A percentile compares a stretch with the other conserved stretches of the same genome.
These are phyloP conservation scores for Starmerella scarabaei DNA, from an alignment of 805 yeast genomes.

Conservation along the genomic window DNA sequence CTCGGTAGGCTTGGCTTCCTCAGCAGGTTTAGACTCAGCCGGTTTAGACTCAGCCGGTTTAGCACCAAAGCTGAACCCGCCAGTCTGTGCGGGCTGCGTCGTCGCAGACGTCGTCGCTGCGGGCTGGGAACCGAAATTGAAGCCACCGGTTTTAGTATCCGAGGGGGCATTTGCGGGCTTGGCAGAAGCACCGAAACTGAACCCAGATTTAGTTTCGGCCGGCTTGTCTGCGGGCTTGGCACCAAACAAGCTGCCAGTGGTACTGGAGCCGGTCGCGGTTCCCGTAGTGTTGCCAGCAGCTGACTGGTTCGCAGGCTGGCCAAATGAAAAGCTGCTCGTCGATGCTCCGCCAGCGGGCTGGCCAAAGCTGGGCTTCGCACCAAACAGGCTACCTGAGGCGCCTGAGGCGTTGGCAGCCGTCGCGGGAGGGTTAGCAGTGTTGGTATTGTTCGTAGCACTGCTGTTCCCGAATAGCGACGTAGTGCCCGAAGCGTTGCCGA, in stretches of 20 bases:
- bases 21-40: not conserved
- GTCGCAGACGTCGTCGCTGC: too few relatives aligned
- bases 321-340: constrained; percentile 11
- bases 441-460: not conserved
- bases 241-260: constrained; percentile 3
- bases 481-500: constrained; percentile 14
- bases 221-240: too few relatives aligned
- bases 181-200: too few relatives aligned
- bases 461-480: not conserved
- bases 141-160: too few relatives aligned
- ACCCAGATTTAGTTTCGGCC: too few relatives aligned
- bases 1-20: not conserved
- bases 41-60: not conserved
- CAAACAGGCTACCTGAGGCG: constrained; percentile 4
- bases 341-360: constrained; percentile 15
- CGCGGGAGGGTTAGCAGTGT: not conserved
- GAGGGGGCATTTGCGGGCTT: too few relatives aligned
- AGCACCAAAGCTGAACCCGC: constrained; percentile 8
- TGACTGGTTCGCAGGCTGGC: too few relatives aligned
- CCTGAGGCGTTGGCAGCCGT: not conserved
- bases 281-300: too few relatives aligned
- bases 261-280: too few relatives aligned
- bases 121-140: too few relatives aligned
- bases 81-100: constrained; percentile 13
- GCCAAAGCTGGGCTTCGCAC: constrained; percentile 7